Conservation (phyloP, 306 rosid genomes). For the Cicer bijugum region DNA sequence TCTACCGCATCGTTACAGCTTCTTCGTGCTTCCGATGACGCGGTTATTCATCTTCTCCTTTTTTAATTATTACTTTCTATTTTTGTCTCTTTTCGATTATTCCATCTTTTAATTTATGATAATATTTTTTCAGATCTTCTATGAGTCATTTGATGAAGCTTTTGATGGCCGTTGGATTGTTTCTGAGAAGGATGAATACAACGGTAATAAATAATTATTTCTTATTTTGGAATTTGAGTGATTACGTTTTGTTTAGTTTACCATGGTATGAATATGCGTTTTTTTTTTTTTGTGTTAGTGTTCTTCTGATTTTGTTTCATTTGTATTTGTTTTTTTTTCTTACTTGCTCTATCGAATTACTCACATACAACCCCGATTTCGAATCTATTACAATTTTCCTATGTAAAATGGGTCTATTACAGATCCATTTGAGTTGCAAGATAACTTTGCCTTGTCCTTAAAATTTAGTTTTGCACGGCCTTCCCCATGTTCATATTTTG, state of each 20-base stretch:
- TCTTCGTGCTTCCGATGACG: constrained; percentile 68
- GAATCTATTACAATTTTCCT: background rate
- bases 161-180: constrained; percentile 84
- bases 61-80: background rate
- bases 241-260: background rate
- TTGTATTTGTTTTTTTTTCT: background rate
- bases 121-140: constrained; percentile 59
- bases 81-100: background rate
- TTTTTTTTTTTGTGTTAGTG: background rate
- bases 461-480: constrained; percentile 1
- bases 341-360: background rate
- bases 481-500: background rate
- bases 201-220: constrained; percentile 49
- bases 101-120: constrained; percentile 25
- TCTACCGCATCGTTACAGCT: constrained; percentile 55
- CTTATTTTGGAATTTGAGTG: background rate
- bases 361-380: background rate
- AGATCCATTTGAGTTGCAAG: too few species aligned
- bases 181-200: constrained; percentile 68
- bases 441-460: background rate
- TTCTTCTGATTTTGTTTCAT: background rate
- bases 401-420: too few species aligned
- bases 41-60: constrained; percentile 24
- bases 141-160: constrained; percentile 80
- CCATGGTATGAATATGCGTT: background rate